A percentile compares a stretch with the other conserved stretches of the same genome.
phyloP scores from a whole-genome alignment of 1,284 basidiomycete species.

The Ganoderma sinense region DNA sequence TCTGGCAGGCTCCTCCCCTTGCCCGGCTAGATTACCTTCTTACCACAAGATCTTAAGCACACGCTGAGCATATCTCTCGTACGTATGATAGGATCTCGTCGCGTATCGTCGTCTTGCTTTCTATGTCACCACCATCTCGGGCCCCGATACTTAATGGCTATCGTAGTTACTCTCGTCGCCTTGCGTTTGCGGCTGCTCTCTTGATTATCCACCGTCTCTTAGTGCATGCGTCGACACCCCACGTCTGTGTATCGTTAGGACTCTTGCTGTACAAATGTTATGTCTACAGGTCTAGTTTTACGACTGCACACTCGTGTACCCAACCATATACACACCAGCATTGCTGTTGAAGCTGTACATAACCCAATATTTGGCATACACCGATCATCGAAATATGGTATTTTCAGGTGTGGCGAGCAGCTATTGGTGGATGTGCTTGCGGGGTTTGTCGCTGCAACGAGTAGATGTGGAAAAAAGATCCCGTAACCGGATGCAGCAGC shows the following conservation, averaged over 20 bases:
- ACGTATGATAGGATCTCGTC: conserved; percentile 3
- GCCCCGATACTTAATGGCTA: conserved; percentile 16
- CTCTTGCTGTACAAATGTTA: conserved; percentile 25
- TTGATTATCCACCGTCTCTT: conserved; percentile 12
- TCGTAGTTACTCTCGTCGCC: conserved; percentile 15
- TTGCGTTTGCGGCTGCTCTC: conserved; percentile 13
- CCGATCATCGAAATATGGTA: neutral
- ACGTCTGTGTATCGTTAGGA: conserved; percentile 19
- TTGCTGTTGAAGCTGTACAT: neutral
- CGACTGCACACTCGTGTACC: neutral
- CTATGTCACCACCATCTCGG: conserved; percentile 11
- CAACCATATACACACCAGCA: neutral
- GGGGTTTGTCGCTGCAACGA: neutral
- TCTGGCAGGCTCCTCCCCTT: conserved; percentile 55
- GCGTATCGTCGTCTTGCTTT: conserved; percentile 5
- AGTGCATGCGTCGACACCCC: neutral
- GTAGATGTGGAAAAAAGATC: too few relatives aligned
- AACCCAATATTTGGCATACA: neutral
- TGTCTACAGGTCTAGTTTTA: neutral
- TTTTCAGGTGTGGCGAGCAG: neutral
- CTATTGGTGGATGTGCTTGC: neutral
- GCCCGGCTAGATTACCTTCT: conserved; percentile 12
- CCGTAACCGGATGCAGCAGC: neutral
- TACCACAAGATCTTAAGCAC: neutral
- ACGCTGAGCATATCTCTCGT: neutral